Conservation (phyloP, 1,139 yeast genomes). For the Spathaspora sp. region DNA sequence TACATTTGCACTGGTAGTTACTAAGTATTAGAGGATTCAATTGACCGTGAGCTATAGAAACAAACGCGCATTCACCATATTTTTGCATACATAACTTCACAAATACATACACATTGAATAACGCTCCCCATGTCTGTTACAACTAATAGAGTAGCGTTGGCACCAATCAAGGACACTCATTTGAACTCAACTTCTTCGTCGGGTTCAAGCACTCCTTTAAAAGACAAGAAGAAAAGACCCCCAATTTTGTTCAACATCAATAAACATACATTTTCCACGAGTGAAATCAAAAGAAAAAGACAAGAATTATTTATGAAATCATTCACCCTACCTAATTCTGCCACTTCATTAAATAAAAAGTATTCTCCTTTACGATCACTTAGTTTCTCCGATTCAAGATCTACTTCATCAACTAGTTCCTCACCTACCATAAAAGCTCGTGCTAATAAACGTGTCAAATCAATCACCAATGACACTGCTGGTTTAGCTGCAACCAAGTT, state of each 20-base stretch:
- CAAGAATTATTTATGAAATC: slow-evolving; percentile 13
- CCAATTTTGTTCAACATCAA: slow-evolving; percentile 1
- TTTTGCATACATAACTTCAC: not conserved
- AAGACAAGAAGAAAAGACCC: slow-evolving; percentile 8
- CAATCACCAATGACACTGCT: slow-evolving; percentile 24
- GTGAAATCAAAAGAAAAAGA: slow-evolving; percentile 6
- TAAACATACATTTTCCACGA: not conserved
- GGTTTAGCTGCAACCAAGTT: slow-evolving; percentile 59
- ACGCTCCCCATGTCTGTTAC: slow-evolving; percentile 13
- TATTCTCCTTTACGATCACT: slow-evolving; percentile 13
- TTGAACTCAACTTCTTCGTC: slow-evolving; percentile 19
- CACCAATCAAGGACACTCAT: slow-evolving; percentile 33
- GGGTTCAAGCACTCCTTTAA: slow-evolving; percentile 2
- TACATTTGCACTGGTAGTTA: too few species aligned
- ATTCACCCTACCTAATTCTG: slow-evolving; percentile 13
- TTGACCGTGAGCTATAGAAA: not conserved
- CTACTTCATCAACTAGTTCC: slow-evolving; percentile 8
- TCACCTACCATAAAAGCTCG: slow-evolving; percentile 4
- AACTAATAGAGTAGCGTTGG: slow-evolving; percentile 35
- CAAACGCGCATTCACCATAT: slow-evolving; percentile 1
- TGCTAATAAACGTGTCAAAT: not conserved
- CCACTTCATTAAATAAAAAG: slow-evolving; percentile 11
- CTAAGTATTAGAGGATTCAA: not conserved
- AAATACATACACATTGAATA: not conserved
- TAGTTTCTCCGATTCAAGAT: slow-evolving; percentile 28